Conservation (phyloP, 2,329 filamentous ascomycete genomes). For the Dothiorella sarmentorum region DNA sequence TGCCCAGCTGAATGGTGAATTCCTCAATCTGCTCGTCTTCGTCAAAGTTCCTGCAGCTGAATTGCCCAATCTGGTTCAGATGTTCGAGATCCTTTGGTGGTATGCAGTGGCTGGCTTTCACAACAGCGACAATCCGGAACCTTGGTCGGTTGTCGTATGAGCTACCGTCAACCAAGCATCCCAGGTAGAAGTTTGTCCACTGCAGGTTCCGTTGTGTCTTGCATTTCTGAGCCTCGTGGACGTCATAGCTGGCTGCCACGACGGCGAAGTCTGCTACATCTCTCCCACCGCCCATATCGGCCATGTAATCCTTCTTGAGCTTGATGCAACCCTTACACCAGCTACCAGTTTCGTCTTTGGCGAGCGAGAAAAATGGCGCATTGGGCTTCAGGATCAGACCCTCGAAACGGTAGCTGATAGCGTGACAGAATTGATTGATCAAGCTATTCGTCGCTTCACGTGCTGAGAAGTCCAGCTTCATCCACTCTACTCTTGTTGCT, state of each 20-base stretch:
- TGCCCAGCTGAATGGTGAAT: slow-evolving; percentile 18
- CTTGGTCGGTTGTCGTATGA: slow-evolving; percentile 54
- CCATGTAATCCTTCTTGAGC: slow-evolving; percentile 82
- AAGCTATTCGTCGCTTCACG: slow-evolving; percentile 53
- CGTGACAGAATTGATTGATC: slow-evolving; percentile 59
- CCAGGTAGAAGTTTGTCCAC: slow-evolving; percentile 81
- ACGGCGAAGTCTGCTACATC: slow-evolving; percentile 70
- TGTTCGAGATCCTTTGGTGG: slow-evolving; percentile 42
- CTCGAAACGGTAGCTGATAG: slow-evolving; percentile 66
- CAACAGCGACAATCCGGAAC: slow-evolving; percentile 64
- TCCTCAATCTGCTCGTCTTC: slow-evolving; percentile 19
- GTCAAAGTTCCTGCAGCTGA: slow-evolving; percentile 33
- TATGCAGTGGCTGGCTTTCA: slow-evolving; percentile 46
- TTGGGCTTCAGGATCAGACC: slow-evolving; percentile 79
- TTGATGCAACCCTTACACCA: slow-evolving; percentile 61
- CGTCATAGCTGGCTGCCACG: slow-evolving; percentile 69
- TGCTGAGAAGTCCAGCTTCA: slow-evolving; percentile 63
- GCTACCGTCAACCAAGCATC: slow-evolving; percentile 72
- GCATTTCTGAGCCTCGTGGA: slow-evolving; percentile 57
- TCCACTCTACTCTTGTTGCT: slow-evolving; percentile 64
- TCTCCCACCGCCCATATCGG: slow-evolving; percentile 68
- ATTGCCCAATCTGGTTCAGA: slow-evolving; percentile 41
- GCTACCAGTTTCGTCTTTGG: slow-evolving; percentile 13
- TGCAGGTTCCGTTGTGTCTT: slow-evolving; percentile 53
- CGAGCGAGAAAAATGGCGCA: slow-evolving; percentile 65